A percentile compares a stretch with the other conserved stretches of the same genome.
Evolutionary conservation across 2,329 filamentous ascomycete species (phyloP).

Genomic region (Colletotrichum sp.): DNA sequence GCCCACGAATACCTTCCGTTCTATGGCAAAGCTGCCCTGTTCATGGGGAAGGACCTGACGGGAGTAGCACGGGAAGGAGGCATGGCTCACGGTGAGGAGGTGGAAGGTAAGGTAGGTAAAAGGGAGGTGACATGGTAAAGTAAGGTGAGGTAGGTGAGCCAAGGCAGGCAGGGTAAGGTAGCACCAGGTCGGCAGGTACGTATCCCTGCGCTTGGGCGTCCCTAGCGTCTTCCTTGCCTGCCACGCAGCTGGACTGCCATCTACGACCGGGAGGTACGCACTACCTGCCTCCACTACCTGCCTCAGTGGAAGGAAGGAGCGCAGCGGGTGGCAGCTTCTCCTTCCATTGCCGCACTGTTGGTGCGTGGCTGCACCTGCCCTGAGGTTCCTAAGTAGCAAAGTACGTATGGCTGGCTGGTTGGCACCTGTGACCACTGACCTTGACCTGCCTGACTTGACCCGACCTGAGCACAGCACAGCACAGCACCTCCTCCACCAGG

Average conservation of each 20-base stretch:
- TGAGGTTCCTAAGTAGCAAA: background rate
- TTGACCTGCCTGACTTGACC: background rate
- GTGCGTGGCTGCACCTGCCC: background rate
- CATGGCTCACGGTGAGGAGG: background rate
- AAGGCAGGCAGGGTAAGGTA: background rate
- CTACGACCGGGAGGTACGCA: background rate
- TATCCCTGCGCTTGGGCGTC: background rate
- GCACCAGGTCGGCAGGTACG: background rate
- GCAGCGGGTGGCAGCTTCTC: background rate
- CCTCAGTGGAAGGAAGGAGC: background rate
- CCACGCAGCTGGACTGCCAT: background rate
- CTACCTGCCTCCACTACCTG: background rate
- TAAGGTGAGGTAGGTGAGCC: background rate
- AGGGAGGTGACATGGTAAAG: background rate
- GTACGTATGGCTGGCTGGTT: background rate
- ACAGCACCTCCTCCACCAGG: conserved; percentile 13
- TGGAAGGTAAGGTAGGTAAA: background rate
- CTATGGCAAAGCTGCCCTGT: background rate
- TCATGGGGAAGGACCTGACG: background rate
- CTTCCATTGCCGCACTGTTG: background rate
- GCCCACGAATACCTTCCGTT: background rate
- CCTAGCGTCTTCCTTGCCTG: background rate
- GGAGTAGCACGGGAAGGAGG: background rate
- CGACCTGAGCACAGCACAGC: conserved; percentile 4
- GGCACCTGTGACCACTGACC: background rate